Evolutionary conservation across 169 alveolate species (phyloP), one percentile per base, ranked within the genome.

Genomic region (Plasmodium chabaudi): DNA sequence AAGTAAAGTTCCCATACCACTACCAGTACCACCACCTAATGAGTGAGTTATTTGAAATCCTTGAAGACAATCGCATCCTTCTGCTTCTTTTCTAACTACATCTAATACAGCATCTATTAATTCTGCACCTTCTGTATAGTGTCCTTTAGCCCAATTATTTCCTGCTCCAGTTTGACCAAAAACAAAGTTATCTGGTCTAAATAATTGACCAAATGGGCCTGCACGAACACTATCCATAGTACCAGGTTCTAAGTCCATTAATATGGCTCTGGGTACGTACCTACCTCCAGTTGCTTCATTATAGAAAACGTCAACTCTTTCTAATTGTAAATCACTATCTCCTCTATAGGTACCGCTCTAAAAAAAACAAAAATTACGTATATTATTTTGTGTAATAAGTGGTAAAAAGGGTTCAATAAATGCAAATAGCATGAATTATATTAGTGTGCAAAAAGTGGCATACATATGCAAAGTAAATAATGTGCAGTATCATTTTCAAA

Each of bases 121-220:
- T 95, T 98, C 99, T 53, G 99, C 99, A 70, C 99, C 99, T 94
- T 98, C 99, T 17, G 99, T 98, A 95, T 98, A 98, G 88, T 98
- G 99, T 53, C 99, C 99, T 92, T 98, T 98, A 72, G 99, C 99
- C 99, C 99, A 98, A 94, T 97, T 98, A 96, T 98, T 98, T 49
- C 99, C 99, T 27, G 99, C 99, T 56, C 99, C 99, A 53, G 99
- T 96, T 93, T 98, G 98, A n/a, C 99, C 99, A 94, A 98, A 98
- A 49, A 98, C 99, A 93, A 97, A 98, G 98, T 98, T 98, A 89
- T 98, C 99, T 12, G 99, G 99, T 82, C 99, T 93, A 97, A 98
- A 98, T 60, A 98, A 96, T 89, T 97, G 97, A 21, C 99, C 99
- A 93, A 97, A 97, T 23, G 99, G 99, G 19, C 99, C 99, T 34